Conservation (phyloP, 306 rosid genomes). For the Lablab purpureus region DNA sequence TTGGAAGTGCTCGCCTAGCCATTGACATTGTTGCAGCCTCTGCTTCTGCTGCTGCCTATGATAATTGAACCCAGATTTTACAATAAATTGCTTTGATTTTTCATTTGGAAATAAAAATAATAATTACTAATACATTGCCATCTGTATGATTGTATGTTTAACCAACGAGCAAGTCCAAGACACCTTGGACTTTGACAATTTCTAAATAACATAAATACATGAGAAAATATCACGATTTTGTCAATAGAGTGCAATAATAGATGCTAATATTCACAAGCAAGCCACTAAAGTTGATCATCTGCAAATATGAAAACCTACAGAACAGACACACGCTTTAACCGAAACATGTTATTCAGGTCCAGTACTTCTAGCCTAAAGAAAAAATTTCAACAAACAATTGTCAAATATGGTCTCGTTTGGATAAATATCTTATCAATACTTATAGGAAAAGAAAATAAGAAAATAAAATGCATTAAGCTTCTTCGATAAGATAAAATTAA, state of each 20-base stretch:
- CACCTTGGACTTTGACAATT: background rate
- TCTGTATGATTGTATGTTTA: background rate
- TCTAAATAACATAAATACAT: constrained; percentile 18
- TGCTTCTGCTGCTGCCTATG: constrained; percentile 83
- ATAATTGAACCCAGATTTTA: constrained; percentile 36
- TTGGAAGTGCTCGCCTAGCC: constrained; percentile 59
- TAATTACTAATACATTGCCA: background rate
- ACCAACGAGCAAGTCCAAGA: constrained; percentile 11
- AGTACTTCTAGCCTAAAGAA: background rate
- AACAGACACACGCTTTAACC: background rate
- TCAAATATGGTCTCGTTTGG: background rate
- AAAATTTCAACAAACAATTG: background rate
- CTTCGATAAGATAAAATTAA: background rate
- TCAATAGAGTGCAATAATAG: constrained; percentile 11
- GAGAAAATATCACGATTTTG: constrained; percentile 27
- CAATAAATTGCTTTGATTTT: constrained; percentile 16
- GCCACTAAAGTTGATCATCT: background rate
- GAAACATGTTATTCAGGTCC: background rate
- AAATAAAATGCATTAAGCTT: background rate
- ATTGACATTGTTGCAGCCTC: constrained; percentile 75
- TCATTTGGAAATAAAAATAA: background rate
- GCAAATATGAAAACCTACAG: background rate
- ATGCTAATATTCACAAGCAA: background rate
- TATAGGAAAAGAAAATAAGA: background rate
- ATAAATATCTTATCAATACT: background rate